phyloP scores from a whole-genome alignment of 2,329 filamentous ascomycete genomes.

The Simplicillium aogashimaense region DNA sequence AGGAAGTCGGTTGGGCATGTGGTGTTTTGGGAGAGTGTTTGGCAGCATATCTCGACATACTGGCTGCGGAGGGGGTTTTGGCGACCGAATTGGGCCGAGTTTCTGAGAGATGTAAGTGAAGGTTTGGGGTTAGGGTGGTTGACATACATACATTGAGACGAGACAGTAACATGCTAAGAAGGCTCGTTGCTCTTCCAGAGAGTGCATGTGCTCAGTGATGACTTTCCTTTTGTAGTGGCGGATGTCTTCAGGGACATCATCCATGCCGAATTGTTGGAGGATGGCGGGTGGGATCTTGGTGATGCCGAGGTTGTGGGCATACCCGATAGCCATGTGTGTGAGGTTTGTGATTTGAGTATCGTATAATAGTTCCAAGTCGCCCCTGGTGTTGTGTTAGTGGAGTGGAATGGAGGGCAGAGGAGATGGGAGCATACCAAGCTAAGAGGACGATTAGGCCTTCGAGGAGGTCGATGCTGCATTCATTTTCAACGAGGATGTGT shows the following conservation, averaged over 20 bases:
- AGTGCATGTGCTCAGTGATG: slow-evolving; percentile 14
- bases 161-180: slow-evolving; percentile 29
- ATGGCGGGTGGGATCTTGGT: slow-evolving; percentile 10
- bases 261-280: slow-evolving; percentile 6
- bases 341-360: slow-evolving; percentile 25
- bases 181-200: slow-evolving; percentile 25
- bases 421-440: slow-evolving; percentile 26
- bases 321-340: slow-evolving; percentile 28
- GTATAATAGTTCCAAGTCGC: slow-evolving; percentile 21
- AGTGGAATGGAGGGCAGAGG: too few species aligned
- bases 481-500: slow-evolving; percentile 28
- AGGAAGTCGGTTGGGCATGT: slow-evolving; percentile 19
- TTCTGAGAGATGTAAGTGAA: slow-evolving; percentile 12
- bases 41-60: slow-evolving; percentile 22
- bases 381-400: slow-evolving; percentile 16
- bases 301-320: slow-evolving; percentile 29
- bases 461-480: slow-evolving; percentile 30
- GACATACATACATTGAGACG: slow-evolving; percentile 23
- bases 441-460: slow-evolving; percentile 35
- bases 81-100: slow-evolving; percentile 26
- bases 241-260: slow-evolving; percentile 4
- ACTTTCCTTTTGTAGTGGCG: slow-evolving; percentile 10
- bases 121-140: background rate
- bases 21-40: slow-evolving; percentile 15
- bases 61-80: slow-evolving; percentile 19